Base-by-base conservation (phyloP, 805 yeast genomes). In the Candida glaebosa region DNA sequence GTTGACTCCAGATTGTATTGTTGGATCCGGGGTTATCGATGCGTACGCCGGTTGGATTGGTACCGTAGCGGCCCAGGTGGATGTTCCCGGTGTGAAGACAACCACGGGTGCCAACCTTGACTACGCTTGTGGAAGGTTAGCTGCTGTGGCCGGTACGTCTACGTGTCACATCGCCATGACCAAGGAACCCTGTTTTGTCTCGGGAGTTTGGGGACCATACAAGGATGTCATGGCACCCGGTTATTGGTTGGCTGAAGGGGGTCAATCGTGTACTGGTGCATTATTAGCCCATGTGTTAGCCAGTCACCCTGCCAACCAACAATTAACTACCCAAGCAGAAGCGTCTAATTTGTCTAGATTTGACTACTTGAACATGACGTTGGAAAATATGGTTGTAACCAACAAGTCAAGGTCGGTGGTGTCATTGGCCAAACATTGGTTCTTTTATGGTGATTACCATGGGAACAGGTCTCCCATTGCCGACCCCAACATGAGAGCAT, bases 41-140 rank as follows among this genome's bases (percentile, higher is more conserved):
- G 97, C 98, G 4, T 93, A 93, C 58, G 95, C 98, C 3, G 99
- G 99, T 34, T 93, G 98, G 97, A 79, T 93, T 42, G 99, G 99
- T 42, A 93, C 98, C 1, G 96, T 91, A 44, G 99, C 97, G 19
- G 96, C 95, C 1, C 81, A 82, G 51, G 81, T 88, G 4, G 87
- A 84, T 48, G 72, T 81, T 41, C 78, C 79, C 0, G 65, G 67
- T n/a, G 64, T 74, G 46, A 69, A 68, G 3, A 74, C 76, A 43
- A 72, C 71, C 45, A 50, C 60, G n/a, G 82, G 78, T 44, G 60
- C 69, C 34, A 49, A 57, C 5, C 73, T 84, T 51, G 76, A 75
- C 32, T 73, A 76, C 31, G 80, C 93, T 3, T 74, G 84, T 50
- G 95, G 95, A 43, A 78, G 97, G 53, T 73, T 93, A 50, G 98